Evolutionary conservation across 768 basidiomycete genomes (phyloP), one percentile per base, ranked within the genome.

Genomic region (Kwoniella dejecticola): DNA sequence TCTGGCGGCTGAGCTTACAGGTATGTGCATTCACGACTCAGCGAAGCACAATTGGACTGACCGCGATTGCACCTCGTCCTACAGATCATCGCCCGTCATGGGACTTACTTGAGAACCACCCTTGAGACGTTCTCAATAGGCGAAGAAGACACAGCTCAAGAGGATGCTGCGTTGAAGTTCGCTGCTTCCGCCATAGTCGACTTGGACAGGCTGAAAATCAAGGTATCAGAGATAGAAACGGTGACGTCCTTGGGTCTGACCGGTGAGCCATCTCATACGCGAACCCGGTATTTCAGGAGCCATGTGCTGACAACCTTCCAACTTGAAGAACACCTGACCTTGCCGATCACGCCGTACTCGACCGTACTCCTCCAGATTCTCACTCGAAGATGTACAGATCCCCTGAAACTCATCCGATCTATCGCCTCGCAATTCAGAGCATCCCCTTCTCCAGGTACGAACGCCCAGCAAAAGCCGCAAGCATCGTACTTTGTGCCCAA

Each of bases 1-100:
- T 98, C 77, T 98, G 95, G 96, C 86, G 84, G 70, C 80, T 98
- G 59, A 90, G 88, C 5, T 80, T 99, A 26, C 95, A 99, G 85
- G 92, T 91, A n/a, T n/a, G n/a, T n/a, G n/a, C n/a, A n/a, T n/a
- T n/a, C n/a, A n/a, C n/a, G n/a, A n/a, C n/a, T n/a, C n/a, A n/a
- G n/a, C n/a, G n/a, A n/a, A n/a, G n/a, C n/a, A n/a, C n/a, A n/a
- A n/a, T n/a, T n/a, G n/a, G n/a, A n/a, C n/a, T 17, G 50, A 42
- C 13, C 36, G 11, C 1, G 27, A 24, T 19, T 31, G 15, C 13
- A 12, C 27, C 48, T 40, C 4, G 17, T 31, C n/a, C n/a, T n/a
- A n/a, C 59, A 94, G 91, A 86, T 96, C 60, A 69, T 94, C 52
- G 88, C 87, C 68, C 84, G 92, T 56, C 92, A 90, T 74, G 84